Evolutionary conservation across 495 filamentous ascomycete species (phyloP).

Genomic region (Aspergillus baeticus): DNA sequence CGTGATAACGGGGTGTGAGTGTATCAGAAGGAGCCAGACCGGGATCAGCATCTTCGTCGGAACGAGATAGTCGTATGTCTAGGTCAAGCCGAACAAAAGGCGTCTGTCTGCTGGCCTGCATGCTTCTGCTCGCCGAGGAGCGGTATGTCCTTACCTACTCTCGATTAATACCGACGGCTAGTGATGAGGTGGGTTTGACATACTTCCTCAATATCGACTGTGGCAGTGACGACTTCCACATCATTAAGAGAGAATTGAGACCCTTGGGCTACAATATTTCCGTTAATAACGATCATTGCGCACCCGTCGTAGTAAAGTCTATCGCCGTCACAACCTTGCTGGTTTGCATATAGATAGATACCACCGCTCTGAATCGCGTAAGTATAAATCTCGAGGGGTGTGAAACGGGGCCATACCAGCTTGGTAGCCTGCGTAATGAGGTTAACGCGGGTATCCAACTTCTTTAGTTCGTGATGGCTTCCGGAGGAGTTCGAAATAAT

Average conservation of each 20-base stretch:
- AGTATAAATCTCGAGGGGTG: background rate
- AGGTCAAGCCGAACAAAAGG: conserved; percentile 37
- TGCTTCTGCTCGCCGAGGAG: conserved; percentile 30
- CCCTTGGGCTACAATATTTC: conserved; percentile 66
- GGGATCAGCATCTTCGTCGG: conserved; percentile 37
- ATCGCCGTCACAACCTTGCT: conserved; percentile 74
- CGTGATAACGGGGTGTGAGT: conserved; percentile 52
- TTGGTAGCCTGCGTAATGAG: conserved; percentile 76
- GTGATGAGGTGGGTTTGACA: background rate
- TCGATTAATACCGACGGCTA: background rate
- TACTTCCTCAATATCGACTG: conserved; percentile 81
- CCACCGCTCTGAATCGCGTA: conserved; percentile 55
- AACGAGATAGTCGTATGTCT: conserved; percentile 35
- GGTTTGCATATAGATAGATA: conserved; percentile 74
- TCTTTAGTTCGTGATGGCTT: conserved; percentile 70
- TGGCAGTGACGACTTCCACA: conserved; percentile 82
- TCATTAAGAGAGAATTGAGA: conserved; percentile 75
- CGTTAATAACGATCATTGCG: conserved; percentile 75
- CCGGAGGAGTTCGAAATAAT: conserved; percentile 78
- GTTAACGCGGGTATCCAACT: conserved; percentile 70
- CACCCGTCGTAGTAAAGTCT: conserved; percentile 69
- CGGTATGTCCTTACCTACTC: conserved; percentile 37
- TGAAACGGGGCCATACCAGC: conserved; percentile 36
- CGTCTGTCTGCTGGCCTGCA: conserved; percentile 40
- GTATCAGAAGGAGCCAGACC: conserved; percentile 39